Conservation (phyloP, 805 yeast genomes). For the Suhomyces vadensis region DNA sequence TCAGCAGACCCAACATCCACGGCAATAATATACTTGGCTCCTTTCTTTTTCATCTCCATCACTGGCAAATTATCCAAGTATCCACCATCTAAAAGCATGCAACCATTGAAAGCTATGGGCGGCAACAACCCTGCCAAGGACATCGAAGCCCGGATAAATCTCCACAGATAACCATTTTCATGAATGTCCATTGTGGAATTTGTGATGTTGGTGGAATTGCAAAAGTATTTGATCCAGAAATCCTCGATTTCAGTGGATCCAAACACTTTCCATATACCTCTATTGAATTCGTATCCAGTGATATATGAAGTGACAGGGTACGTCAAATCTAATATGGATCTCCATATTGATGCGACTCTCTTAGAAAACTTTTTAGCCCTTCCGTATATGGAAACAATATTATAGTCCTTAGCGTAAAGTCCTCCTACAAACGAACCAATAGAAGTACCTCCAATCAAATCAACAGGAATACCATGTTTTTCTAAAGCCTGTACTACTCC, state of each 20-base stretch:
- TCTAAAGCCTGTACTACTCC: conserved; percentile 91
- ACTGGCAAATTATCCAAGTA: conserved; percentile 94
- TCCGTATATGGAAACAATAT: conserved; percentile 87
- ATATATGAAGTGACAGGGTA: conserved; percentile 93
- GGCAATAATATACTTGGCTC: conserved; percentile 85
- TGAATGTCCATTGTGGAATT: conserved; percentile 95
- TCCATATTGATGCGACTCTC: conserved; percentile 82
- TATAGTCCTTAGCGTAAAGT: conserved; percentile 87
- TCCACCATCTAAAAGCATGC: conserved; percentile 95
- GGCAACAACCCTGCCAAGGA: conserved; percentile 92
- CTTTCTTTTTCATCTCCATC: conserved; percentile 83
- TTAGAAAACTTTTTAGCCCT: conserved; percentile 83
- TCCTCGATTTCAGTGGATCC: conserved; percentile 93
- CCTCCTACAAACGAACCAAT: conserved; percentile 97
- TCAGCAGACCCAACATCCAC: conserved; percentile 96
- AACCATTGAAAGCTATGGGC: conserved; percentile 83
- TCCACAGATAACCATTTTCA: conserved; percentile 90
- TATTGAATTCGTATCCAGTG: conserved; percentile 94
- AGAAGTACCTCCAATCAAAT: conserved; percentile 93
- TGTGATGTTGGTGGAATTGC: conserved; percentile 93
- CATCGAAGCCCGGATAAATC: conserved; percentile 95
- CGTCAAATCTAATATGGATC: conserved; percentile 79
- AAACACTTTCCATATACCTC: conserved; percentile 96
- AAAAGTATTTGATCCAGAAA: conserved; percentile 86
- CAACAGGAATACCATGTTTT: conserved; percentile 90